Percentiles rank a stretch among this genome's conserved stretches.
Conservation (phyloP, 331 rosid genomes). For the Pyrus hybrid region DNA sequence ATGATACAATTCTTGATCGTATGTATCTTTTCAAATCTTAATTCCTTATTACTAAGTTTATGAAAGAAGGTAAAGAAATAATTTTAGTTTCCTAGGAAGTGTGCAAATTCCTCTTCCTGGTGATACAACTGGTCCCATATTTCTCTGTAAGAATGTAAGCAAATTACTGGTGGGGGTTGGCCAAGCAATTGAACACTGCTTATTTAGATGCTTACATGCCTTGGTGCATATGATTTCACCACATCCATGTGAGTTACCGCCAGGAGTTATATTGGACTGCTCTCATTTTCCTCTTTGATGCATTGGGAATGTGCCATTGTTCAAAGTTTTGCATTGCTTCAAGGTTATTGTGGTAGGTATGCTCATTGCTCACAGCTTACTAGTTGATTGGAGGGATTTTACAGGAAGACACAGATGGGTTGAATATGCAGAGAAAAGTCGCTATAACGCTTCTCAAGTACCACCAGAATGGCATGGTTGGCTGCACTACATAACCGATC, state of each 20-base stretch:
- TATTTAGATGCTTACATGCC: not conserved
- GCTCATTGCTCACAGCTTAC: not conserved
- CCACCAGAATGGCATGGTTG: slow-evolving; percentile 99
- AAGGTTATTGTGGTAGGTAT: not conserved
- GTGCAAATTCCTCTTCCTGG: not conserved
- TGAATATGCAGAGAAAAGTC: slow-evolving; percentile 87
- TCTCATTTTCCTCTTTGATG: not conserved
- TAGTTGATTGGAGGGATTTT: not conserved
- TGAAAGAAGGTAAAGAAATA: not conserved
- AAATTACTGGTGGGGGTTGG: not conserved
- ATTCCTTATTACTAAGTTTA: not conserved
- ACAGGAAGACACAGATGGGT: slow-evolving; percentile 99
- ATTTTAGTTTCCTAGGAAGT: not conserved
- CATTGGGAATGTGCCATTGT: not conserved
- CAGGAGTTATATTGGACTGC: not conserved
- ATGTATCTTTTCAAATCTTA: not conserved
- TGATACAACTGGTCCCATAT: not conserved
- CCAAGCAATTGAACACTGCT: not conserved
- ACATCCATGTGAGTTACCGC: not conserved
- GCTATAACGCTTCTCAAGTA: slow-evolving; percentile 97
- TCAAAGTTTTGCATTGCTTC: not conserved
- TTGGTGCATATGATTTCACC: not conserved
- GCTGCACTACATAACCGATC: slow-evolving; percentile 88
- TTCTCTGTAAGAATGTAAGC: not conserved
- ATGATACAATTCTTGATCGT: not conserved